Base-by-base conservation (phyloP, 2,329 filamentous ascomycete genomes). In the Alternaria triticimaculans region DNA sequence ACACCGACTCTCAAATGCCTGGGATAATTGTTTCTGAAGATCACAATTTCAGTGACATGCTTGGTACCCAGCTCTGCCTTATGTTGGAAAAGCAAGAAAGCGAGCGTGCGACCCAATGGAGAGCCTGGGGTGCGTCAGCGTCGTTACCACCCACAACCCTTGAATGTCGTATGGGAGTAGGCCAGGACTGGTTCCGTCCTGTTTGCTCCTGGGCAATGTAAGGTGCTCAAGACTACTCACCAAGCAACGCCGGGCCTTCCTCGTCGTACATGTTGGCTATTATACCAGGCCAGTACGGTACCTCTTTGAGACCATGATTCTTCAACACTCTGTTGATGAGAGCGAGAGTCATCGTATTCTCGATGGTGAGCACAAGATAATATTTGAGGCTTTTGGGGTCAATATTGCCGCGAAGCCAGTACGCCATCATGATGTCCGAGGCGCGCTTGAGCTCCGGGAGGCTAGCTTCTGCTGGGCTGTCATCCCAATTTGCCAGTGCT, bases 211-310 rank as follows among this genome's bases (percentile, higher is more conserved):
- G 28, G 28, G 28, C 28, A 30, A 30, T 30, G 28, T 30, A 30
- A 14, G 28, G 28, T 12, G 28, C 28, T 33, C 28, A 33, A 33
- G 28, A 33, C 23, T 44, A 53, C 56, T 53, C n/a, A 65, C 67
- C 67, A 10, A 70, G 58, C n/a, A 72, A 20, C 21, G 62, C 63
- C 6, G 62, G 11, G 7, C 55, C 64, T 11, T 58, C 65, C 11
- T 66, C 44, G 1, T 30, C 49, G 10, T 49, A 43, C 14, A 63
- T 63, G 11, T 44, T 12, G n/a, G 69, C 54, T 20, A 55, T 46
- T 9, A 62, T 9, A 3, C 68, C 68, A 8, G 70, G 70, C 70
- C 70, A 72, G 15, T 44, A 48, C 12, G 64, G 60, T 9, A 63
- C 15, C 14, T 26, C 23, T 23, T 26, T 10, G 4, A 53, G 54